phyloP scores from a whole-genome alignment of 163 green algal species.

The Prototheca stagnorum region DNA sequence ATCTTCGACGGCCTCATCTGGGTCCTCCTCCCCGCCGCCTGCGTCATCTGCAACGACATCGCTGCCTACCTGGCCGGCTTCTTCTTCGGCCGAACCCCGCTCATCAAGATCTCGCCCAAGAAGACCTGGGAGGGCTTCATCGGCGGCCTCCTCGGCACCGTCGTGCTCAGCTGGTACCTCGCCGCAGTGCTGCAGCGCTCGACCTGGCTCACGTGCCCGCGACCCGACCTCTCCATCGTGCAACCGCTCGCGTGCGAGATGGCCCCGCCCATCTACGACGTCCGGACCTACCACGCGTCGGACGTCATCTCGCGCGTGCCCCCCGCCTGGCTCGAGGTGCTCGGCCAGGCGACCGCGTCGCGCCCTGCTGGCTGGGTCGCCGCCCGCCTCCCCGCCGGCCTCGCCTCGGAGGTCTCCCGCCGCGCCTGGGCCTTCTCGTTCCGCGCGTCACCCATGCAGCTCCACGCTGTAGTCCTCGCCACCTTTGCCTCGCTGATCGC shows the following conservation, averaged over 20 bases:
- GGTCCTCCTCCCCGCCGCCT: conserved; percentile 84
- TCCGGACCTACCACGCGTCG: conserved; percentile 19
- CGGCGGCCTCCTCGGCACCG: conserved; percentile 59
- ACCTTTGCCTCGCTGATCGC: conserved; percentile 89
- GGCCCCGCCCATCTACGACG: conserved; percentile 35
- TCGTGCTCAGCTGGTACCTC: conserved; percentile 49
- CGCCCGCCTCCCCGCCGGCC: too few relatives aligned
- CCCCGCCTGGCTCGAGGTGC: too few relatives aligned
- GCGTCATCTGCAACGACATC: conserved; percentile 98
- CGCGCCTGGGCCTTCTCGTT: too few relatives aligned
- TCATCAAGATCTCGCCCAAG: conserved; percentile 96
- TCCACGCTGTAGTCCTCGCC: conserved; percentile 55
- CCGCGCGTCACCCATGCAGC: conserved; percentile 30
- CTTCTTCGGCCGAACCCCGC: conserved; percentile 81
- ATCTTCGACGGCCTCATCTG: conserved; percentile 95
- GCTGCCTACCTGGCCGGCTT: conserved; percentile 87
- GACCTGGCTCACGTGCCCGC: conserved; percentile 80
- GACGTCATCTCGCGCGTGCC: conserved; percentile 14
- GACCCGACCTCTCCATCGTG: conserved; percentile 67
- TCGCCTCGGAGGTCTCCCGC: too few relatives aligned
- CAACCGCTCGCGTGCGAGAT: conserved; percentile 47
- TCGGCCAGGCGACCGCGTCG: too few relatives aligned
- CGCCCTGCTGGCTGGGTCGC: conserved; percentile 9
- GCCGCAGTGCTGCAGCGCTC: conserved; percentile 44
- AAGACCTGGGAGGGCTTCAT: conserved; percentile 99